These are phyloP conservation scores for Trichoderma sp. DNA, from an alignment of 2,329 filamentous ascomycete genomes.

Conservation along the genomic window DNA sequence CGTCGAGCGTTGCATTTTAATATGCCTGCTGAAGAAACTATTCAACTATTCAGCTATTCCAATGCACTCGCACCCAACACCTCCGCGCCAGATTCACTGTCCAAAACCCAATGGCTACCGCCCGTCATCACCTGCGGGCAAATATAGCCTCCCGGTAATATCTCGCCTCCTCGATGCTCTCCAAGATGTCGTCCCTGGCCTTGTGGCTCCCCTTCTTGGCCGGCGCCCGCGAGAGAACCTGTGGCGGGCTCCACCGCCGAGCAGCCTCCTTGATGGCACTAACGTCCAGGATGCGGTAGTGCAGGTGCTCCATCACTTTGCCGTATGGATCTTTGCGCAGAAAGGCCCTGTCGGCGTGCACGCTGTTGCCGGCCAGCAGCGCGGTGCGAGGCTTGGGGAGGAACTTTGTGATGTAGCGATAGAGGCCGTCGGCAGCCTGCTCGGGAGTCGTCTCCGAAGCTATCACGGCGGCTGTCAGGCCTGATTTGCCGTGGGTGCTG, in stretches of 20 bases:
- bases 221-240: conserved; percentile 61
- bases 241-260: conserved; percentile 69
- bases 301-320: conserved; percentile 73
- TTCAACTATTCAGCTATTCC: background rate
- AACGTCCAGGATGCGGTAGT: conserved; percentile 91
- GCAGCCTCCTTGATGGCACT: conserved; percentile 91
- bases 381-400: conserved; percentile 69
- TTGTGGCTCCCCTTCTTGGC: conserved; percentile 77
- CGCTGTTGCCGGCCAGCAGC: conserved; percentile 86
- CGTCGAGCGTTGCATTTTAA: background rate
- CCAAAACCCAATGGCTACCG: background rate
- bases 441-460: conserved; percentile 72
- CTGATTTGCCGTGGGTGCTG: conserved; percentile 76
- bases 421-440: conserved; percentile 71
- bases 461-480: conserved; percentile 76
- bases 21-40: background rate
- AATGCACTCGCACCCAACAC: background rate
- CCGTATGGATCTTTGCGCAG: conserved; percentile 74
- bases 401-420: conserved; percentile 75
- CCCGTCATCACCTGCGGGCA: conserved; percentile 29
- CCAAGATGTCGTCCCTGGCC: conserved; percentile 85
- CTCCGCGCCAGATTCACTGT: background rate
- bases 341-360: conserved; percentile 88
- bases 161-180: conserved; percentile 89
- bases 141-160: conserved; percentile 81